Conservation (phyloP, 176 grass and related monocot genomes). For the Stipa capillata region DNA sequence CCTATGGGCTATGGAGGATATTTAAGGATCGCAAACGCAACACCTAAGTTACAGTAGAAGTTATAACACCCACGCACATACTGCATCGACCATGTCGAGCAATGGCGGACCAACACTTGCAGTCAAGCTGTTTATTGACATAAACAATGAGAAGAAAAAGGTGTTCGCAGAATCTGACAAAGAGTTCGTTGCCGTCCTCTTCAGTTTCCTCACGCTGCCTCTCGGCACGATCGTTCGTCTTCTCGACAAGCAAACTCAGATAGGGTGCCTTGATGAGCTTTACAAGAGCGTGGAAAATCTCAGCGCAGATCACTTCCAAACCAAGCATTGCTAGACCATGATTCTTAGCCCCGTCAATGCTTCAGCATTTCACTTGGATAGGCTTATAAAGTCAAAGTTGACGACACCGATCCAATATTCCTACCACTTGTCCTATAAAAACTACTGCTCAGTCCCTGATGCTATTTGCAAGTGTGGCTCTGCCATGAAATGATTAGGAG, state of each 20-base stretch:
- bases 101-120: not conserved
- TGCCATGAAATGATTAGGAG: not conserved
- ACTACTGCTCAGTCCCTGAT: not conserved
- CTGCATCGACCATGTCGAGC: not conserved
- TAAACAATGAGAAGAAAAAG: conserved; percentile 8
- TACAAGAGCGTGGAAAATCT: conserved; percentile 22
- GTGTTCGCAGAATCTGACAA: conserved; percentile 45
- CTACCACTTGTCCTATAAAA: accelerated
- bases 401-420: not conserved
- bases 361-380: not conserved
- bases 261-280: conserved; percentile 15
- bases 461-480: not conserved
- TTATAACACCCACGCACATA: not conserved
- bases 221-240: conserved; percentile 31
- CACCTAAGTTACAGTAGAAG: not conserved
- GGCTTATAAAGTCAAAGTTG: not conserved
- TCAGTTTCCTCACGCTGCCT: conserved; percentile 53
- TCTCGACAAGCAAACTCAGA: not conserved
- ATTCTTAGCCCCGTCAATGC: conserved; percentile 10
- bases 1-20: not conserved
- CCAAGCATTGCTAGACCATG: conserved; percentile 18
- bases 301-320: not conserved
- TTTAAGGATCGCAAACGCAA: not conserved
- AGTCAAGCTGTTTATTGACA: conserved; percentile 39
- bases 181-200: conserved; percentile 46